Base-by-base conservation (phyloP, 1,284 basidiomycete species). In the Psilocybe mexicana region DNA sequence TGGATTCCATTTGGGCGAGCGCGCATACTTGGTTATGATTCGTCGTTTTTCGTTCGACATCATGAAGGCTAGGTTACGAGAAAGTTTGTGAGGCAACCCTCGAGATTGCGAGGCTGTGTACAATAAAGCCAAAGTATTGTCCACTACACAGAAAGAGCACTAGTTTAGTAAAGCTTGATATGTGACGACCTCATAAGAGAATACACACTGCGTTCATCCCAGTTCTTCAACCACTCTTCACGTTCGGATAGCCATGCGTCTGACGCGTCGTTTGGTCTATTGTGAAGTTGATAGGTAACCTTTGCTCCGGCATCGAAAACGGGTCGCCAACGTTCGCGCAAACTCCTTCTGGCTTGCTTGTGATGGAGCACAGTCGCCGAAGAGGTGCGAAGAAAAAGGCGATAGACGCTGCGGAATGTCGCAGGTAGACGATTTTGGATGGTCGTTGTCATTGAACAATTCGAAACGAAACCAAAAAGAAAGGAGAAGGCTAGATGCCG, bases 331-430 rank as follows among this genome's bases (percentile, higher is more conserved):
- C 87, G 68, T 23, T 63, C 65, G 43, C 81, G 76, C 6, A 88
- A 67, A 52, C 78, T 73, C 33, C 69, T 67, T 14, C 75, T 79
- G 2, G 81, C 77, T 12, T 65, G 57, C 23, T 66, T 69, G 30
- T 87, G 76, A 61, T 86, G 79, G 3, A 88, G 74, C n/a, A 88
- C 85, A 7, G 86, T 76, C 3, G 83, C 82, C n/a, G 84, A 83
- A 33, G 74, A 75, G 11, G 82, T 76, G 18, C 87, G 79, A 42
- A 90, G 72, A 57, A 86, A 79, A 2, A 90, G 73, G 10, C 88
- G 79, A 62, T 90, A 90, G 1, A 86, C 65, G 59, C 85, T 85
- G 5, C 74, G 82, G 62, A 89, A 83, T 5, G 74, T 71, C 2
- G 79, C 58, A 4, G 85, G 83, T 18, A 87, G 74, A 40, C 30